Conservation (phyloP, 257 asterid genomes). For the Knoxia roxburghii region DNA sequence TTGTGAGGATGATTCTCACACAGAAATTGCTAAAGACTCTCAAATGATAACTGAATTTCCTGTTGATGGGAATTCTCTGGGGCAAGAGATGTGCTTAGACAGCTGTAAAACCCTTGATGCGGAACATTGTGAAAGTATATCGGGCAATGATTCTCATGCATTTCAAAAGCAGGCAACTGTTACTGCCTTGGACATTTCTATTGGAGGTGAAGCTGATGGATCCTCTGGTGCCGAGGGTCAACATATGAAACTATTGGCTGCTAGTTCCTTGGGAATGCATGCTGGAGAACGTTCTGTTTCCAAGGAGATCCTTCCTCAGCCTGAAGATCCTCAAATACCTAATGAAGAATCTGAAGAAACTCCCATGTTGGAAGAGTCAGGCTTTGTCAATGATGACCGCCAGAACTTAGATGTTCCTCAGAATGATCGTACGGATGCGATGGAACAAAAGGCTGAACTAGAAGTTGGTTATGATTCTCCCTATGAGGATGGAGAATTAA, state of each 20-base stretch:
- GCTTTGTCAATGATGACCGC: constrained; percentile 27
- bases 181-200: constrained; percentile 30
- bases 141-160: constrained; percentile 14
- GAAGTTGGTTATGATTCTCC: constrained; percentile 78
- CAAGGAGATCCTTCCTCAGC: constrained; percentile 22
- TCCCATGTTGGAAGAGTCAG: constrained; percentile 24
- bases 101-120: constrained; percentile 17
- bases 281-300: too few species aligned
- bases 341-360: constrained; percentile 17
- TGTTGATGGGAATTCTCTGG: constrained; percentile 27
- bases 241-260: constrained; percentile 20
- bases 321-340: constrained; percentile 21
- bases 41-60: constrained; percentile 25
- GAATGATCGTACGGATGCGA: constrained; percentile 26
- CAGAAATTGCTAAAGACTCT: constrained; percentile 18
- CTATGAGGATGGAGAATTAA: constrained; percentile 85
- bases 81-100: constrained; percentile 11
- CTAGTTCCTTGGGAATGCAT: constrained; percentile 22
- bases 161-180: constrained; percentile 23
- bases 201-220: constrained; percentile 21
- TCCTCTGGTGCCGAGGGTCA: constrained; percentile 24
- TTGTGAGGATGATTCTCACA: constrained; percentile 12
- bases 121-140: constrained; percentile 24
- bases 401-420: constrained; percentile 37
- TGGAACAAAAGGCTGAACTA: constrained; percentile 23